Evolutionary conservation across 164 flowering plant genomes (phyloP), one percentile per base, ranked within the genome.

Genomic region (Aristolochia fimbriata): DNA sequence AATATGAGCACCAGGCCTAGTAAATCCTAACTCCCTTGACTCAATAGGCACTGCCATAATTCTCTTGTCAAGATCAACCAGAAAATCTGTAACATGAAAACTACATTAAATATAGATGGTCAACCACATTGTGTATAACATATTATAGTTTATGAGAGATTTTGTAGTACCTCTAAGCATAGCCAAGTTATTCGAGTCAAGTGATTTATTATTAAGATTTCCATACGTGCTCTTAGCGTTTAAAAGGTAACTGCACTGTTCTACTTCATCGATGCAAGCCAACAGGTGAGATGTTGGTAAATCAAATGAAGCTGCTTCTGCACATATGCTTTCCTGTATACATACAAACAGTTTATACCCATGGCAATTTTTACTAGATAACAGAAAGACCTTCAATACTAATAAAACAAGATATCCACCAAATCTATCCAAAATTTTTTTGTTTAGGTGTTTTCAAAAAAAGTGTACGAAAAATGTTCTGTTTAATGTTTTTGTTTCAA

Each of bases 221-320:
- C 81, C 80, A 48, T 56, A 56, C 22, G 76, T 77, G 69, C 85
- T 86, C 76, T 82, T 87, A 43, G 64, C 59, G 21, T 78, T 43
- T 49, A 85, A 72, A 70, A 88, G 73, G 59, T 85, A 86, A 57
- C 83, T 64, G 70, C 97, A 93, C 20, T 66, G 81, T 70, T 83
- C 76, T 61, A 88, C 99, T 78, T 93, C 99, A 72, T 90, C 74
- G 71, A 88, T 81, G 78, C 97, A 90, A 61, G 94, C 82, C 47
- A 84, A 67, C 58, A 93, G 70, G 68, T 81, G 85, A 43, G 79
- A 65, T 63, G 86, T 75, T 70, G 87, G 74, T 74, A 93, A 76
- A 67, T 93, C 99, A 81, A 93, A 85, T 47, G 99, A 93, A 47
- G 99, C 96, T 58, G 99, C 97, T 65, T 93, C 99, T 43, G 99